Percentiles rank a stretch among this genome's conserved stretches.
These are phyloP conservation scores for Saturnispora dispora DNA, from an alignment of 805 yeast genomes.

Conservation along the genomic window DNA sequence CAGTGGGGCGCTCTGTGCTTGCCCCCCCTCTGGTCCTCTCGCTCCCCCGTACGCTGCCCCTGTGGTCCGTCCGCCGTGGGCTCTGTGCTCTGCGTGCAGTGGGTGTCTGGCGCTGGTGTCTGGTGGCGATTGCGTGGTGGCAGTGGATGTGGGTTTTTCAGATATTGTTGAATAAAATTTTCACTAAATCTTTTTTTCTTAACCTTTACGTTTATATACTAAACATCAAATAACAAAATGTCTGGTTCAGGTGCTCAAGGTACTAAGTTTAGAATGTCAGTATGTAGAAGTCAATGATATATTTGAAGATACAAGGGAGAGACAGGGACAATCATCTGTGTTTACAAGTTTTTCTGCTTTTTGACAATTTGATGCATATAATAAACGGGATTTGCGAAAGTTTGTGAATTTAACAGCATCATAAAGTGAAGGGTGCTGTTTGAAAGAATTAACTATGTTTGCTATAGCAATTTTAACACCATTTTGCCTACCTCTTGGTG, in stretches of 20 bases:
- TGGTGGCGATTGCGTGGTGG: neutral
- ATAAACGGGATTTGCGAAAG: neutral
- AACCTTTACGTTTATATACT: neutral
- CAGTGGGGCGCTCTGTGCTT: neutral
- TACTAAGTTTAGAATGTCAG: constrained; percentile 99
- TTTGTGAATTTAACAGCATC: neutral
- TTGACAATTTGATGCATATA: neutral
- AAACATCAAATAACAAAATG: constrained; percentile 37
- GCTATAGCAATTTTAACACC: neutral
- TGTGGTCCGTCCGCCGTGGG: neutral
- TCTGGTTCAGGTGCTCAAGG: constrained; percentile 96
- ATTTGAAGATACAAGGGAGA: neutral
- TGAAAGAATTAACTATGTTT: neutral
- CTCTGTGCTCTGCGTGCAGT: neutral
- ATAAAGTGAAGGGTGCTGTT: neutral
- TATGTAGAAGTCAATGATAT: constrained; percentile 40
- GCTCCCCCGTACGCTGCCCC: neutral
- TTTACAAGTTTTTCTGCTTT: neutral
- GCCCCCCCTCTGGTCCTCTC: neutral
- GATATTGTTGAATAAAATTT: neutral
- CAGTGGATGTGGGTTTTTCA: neutral
- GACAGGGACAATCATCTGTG: neutral
- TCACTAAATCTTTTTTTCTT: neutral
- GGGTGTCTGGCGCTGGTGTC: neutral
- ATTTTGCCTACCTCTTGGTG: too few species aligned